These are phyloP conservation scores for Kitagawia praeruptora DNA, from an alignment of 129 eudicot genomes.

Conservation along the genomic window DNA sequence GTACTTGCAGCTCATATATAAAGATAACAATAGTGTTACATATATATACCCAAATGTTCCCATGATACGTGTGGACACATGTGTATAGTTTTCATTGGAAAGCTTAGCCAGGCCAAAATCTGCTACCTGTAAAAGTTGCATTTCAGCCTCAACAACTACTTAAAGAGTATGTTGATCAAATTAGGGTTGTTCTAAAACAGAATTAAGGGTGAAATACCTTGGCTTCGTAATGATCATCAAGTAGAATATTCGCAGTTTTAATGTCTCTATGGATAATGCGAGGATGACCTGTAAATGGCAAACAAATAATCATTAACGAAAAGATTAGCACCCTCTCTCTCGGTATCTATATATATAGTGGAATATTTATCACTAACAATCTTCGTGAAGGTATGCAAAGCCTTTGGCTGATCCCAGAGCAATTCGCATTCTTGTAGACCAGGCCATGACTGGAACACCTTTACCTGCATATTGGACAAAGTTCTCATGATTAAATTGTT, in stretches of 20 bases:
- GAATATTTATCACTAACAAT: slow-evolving; percentile 38
- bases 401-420: slow-evolving; percentile 80
- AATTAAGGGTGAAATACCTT: slow-evolving; percentile 27
- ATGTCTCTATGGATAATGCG: slow-evolving; percentile 59
- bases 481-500: neutral
- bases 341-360: neutral
- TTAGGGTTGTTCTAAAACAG: neutral
- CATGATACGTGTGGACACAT: slow-evolving; percentile 81
- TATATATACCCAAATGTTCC: slow-evolving; percentile 69
- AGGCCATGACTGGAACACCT: slow-evolving; percentile 33
- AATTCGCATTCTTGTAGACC: slow-evolving; percentile 46
- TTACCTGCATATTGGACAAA: slow-evolving; percentile 25
- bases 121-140: slow-evolving; percentile 42
- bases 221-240: slow-evolving; percentile 46
- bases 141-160: neutral
- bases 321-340: neutral
- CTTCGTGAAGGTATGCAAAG: slow-evolving; percentile 81
- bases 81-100: slow-evolving; percentile 53
- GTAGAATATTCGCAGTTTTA: slow-evolving; percentile 47
- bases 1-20: neutral
- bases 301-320: slow-evolving; percentile 8
- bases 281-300: slow-evolving; percentile 33
- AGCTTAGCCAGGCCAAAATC: slow-evolving; percentile 87
- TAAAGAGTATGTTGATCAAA: neutral
- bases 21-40: neutral